A percentile compares a stretch with the other conserved stretches of the same genome.
Conservation (phyloP, 1,139 yeast genomes). For the Ogataea hybrid region DNA sequence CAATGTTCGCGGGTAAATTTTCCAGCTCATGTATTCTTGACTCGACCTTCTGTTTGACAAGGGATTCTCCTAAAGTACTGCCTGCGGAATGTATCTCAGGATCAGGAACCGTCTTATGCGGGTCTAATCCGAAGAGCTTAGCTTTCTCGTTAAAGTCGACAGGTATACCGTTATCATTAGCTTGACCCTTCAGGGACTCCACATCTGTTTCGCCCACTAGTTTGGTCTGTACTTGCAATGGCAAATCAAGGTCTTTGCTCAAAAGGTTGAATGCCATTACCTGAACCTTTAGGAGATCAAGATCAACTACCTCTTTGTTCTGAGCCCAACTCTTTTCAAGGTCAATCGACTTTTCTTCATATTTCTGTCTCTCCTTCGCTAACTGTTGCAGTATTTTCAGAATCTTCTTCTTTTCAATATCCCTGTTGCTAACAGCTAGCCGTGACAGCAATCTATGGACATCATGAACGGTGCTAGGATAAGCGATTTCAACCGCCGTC, state of each 20-base stretch:
- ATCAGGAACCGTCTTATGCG: conserved; percentile 54
- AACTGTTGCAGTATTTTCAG: conserved; percentile 21
- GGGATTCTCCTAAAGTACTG: conserved; percentile 50
- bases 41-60: conserved; percentile 56
- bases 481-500: neutral
- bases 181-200: conserved; percentile 16
- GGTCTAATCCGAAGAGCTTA: conserved; percentile 32
- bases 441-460: conserved; percentile 22
- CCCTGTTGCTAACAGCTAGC: conserved; percentile 17
- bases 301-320: conserved; percentile 39
- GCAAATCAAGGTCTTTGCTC: conserved; percentile 76
- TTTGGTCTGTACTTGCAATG: conserved; percentile 37
- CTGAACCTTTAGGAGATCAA: conserved; percentile 59
- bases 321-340: conserved; percentile 21
- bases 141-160: conserved; percentile 31
- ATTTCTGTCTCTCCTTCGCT: conserved; percentile 19
- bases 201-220: conserved; percentile 16
- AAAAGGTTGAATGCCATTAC: conserved; percentile 72
- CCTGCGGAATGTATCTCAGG: conserved; percentile 71
- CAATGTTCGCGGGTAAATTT: conserved; percentile 43
- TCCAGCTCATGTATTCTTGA: conserved; percentile 75
- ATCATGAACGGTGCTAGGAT: conserved; percentile 22
- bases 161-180: conserved; percentile 15
- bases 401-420: conserved; percentile 27
- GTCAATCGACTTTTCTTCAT: conserved; percentile 17